Percentiles rank a stretch among this genome's conserved stretches.
Evolutionary conservation across 1,284 basidiomycete species (phyloP).

Genomic region (Apiotrichum gamsii): DNA sequence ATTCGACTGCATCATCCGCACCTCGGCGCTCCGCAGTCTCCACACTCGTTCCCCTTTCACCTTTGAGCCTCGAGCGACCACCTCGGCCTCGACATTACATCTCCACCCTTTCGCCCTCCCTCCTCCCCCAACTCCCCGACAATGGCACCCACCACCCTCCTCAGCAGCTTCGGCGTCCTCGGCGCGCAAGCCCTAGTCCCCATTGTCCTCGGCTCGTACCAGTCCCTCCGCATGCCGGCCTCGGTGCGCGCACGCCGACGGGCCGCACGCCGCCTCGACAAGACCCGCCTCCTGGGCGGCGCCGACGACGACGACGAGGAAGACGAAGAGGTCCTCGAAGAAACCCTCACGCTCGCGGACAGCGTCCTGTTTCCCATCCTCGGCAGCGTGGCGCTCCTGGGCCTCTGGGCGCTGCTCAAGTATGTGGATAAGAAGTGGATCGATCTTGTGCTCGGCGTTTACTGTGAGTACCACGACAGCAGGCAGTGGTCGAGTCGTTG

Average conservation of each 20-base stretch:
- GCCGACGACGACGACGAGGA: slow-evolving; percentile 32
- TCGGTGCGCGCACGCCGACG: slow-evolving; percentile 2
- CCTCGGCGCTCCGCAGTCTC: no score
- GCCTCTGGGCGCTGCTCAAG: slow-evolving; percentile 44
- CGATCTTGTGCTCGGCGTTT: slow-evolving; percentile 54
- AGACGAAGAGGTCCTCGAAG: slow-evolving; percentile 35
- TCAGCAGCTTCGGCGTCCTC: slow-evolving; percentile 32
- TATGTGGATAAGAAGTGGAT: slow-evolving; percentile 78
- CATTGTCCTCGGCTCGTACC: slow-evolving; percentile 45
- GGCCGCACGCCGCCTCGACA: neutral
- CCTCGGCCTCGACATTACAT: no score
- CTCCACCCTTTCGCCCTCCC: no score
- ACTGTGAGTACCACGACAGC: slow-evolving; percentile 52
- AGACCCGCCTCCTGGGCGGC: slow-evolving; percentile 21
- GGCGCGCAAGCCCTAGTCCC: slow-evolving; percentile 42
- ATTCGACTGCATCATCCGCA: no score
- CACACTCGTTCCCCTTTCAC: no score
- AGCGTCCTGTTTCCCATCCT: slow-evolving; percentile 42
- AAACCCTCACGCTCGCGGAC: slow-evolving; percentile 41
- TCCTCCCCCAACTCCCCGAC: neutral
- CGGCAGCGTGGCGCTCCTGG: slow-evolving; percentile 38
- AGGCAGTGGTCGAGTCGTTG: neutral
- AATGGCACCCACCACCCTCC: slow-evolving; percentile 11
- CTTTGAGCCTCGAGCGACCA: no score
- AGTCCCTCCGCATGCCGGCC: slow-evolving; percentile 33